Conservation (phyloP, 257 asterid species). For the Solanum ahanhuiri region DNA sequence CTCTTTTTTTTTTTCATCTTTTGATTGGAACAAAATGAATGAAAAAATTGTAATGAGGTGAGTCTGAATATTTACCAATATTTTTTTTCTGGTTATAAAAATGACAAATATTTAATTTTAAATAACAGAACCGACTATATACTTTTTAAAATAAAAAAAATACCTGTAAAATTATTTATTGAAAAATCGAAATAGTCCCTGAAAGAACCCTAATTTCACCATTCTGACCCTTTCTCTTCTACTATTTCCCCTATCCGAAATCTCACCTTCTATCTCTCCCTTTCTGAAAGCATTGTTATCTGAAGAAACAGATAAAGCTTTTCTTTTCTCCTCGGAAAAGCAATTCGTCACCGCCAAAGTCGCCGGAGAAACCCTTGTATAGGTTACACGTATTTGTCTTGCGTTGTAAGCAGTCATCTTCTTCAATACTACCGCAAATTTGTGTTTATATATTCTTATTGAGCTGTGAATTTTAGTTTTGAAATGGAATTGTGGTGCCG, state of each 20-base stretch:
- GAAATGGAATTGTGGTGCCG: background rate
- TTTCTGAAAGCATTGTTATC: slow-evolving; percentile 16
- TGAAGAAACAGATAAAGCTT: background rate
- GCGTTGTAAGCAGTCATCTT: background rate
- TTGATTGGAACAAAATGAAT: background rate
- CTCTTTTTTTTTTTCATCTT: background rate
- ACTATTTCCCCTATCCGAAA: slow-evolving; percentile 11
- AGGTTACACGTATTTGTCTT: background rate
- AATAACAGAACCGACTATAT: background rate
- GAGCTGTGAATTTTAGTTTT: background rate
- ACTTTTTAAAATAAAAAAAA: too few species aligned
- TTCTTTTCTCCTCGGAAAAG: background rate
- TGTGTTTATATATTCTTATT: background rate
- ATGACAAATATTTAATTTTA: background rate
- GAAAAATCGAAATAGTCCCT: background rate
- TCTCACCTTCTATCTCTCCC: slow-evolving; percentile 13
- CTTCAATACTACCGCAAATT: background rate
- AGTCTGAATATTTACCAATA: background rate
- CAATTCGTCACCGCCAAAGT: background rate
- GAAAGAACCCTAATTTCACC: slow-evolving; percentile 27
- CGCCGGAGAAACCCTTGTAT: background rate
- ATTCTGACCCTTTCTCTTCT: slow-evolving; percentile 12
- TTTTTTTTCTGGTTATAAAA: background rate
- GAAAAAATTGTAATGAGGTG: background rate
- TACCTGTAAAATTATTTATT: background rate